Evolutionary conservation across 768 basidiomycete genomes (phyloP).

Genomic region (Amanita brunnescens): DNA sequence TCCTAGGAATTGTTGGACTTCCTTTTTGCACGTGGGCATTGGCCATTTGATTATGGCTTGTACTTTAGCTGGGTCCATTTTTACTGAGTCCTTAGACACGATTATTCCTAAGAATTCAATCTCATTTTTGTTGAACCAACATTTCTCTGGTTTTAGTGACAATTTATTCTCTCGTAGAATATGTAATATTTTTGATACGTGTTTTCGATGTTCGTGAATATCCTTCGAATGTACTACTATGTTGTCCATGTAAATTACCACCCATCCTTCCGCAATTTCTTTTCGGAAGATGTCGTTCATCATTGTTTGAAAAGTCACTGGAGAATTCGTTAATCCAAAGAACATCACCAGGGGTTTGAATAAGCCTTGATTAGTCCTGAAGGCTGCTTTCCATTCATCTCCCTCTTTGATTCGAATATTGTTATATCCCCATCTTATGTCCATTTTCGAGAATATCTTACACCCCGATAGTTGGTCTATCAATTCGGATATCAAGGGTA

Average conservation of each 20-base stretch:
- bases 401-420: conserved; percentile 32
- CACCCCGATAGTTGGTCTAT: conserved; percentile 17
- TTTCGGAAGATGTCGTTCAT: conserved; percentile 30
- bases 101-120: background rate
- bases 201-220: background rate
- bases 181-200: no score
- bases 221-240: background rate
- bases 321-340: conserved; percentile 18
- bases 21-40: conserved; percentile 15
- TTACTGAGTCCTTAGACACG: conserved; percentile 7
- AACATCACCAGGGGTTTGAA: conserved; percentile 38
- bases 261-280: background rate
- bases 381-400: conserved; percentile 37
- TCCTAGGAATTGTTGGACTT: conserved; percentile 32
- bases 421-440: conserved; percentile 32
- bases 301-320: conserved; percentile 22
- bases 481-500: conserved; percentile 26
- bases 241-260: background rate
- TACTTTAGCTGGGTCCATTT: conserved; percentile 14
- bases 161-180: no score
- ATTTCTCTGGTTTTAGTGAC: conserved; percentile 16
- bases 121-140: conserved; percentile 12
- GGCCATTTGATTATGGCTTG: conserved; percentile 23
- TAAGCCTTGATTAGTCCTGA: conserved; percentile 19
- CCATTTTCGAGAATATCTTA: conserved; percentile 27